Percentiles rank a stretch among this genome's conserved stretches.
phyloP scores from a whole-genome alignment of 2,329 filamentous ascomycete species.

The Ascocoryne sarcoides region DNA sequence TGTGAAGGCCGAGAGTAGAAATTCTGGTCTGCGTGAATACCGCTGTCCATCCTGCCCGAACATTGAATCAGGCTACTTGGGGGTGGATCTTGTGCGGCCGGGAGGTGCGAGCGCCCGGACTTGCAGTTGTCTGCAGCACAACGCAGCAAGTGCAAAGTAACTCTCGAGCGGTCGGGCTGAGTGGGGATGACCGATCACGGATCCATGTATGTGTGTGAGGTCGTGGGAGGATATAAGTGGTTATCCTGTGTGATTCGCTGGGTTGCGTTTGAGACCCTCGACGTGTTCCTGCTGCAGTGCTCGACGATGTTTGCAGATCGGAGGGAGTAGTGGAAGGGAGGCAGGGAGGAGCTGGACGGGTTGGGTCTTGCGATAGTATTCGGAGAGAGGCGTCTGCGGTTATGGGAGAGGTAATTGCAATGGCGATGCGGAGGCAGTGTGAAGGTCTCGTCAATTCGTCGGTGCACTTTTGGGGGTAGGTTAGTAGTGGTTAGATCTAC shows the following conservation, averaged over 20 bases:
- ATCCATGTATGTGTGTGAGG: conserved; percentile 20
- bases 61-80: conserved; percentile 21
- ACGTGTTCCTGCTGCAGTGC: conserved; percentile 11
- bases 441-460: too few relatives aligned
- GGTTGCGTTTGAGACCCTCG: conserved; percentile 13
- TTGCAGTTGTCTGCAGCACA: conserved; percentile 2
- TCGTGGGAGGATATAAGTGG: conserved; percentile 22
- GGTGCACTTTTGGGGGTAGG: too few relatives aligned
- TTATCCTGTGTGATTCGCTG: conserved; percentile 14
- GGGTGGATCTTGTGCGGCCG: background rate
- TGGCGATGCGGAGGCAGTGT: too few relatives aligned
- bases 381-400: too few relatives aligned
- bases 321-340: background rate
- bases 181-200: conserved; percentile 4
- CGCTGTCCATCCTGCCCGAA: conserved; percentile 26
- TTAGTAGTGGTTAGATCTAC: too few relatives aligned
- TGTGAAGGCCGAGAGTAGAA: conserved; percentile 24
- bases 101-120: background rate
- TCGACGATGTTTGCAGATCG: background rate
- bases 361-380: too few relatives aligned
- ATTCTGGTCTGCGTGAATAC: conserved; percentile 28
- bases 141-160: background rate
- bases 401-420: too few relatives aligned
- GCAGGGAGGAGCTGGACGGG: too few relatives aligned
- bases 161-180: background rate